phyloP scores from a whole-genome alignment of 2,329 filamentous ascomycete genomes.

The Neonectria punicea region DNA sequence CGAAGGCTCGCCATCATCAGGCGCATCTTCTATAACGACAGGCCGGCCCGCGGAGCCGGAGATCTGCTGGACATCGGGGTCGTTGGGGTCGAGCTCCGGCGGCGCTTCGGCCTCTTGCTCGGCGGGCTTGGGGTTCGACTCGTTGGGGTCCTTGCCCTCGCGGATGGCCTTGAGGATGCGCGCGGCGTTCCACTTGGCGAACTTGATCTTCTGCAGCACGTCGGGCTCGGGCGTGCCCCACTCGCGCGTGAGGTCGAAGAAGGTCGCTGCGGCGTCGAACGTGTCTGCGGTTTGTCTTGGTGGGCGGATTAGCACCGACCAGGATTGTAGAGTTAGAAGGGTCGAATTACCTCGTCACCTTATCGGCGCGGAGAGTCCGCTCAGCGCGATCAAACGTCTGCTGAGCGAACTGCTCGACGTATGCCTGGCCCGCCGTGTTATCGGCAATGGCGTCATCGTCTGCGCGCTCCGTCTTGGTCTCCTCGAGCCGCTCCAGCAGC shows the following conservation, averaged over 20 bases:
- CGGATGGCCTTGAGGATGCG: conserved; percentile 92
- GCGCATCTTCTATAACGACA: conserved; percentile 64
- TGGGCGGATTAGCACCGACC: background rate
- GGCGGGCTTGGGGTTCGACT: conserved; percentile 80
- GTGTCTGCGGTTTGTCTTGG: conserved; percentile 89
- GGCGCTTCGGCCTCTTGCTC: conserved; percentile 52
- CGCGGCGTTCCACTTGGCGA: conserved; percentile 93
- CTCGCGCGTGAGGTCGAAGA: conserved; percentile 87
- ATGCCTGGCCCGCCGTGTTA: conserved; percentile 86
- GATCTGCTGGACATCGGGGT: conserved; percentile 69
- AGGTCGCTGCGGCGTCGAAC: conserved; percentile 90
- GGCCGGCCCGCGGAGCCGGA: conserved; percentile 51
- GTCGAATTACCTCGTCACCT: conserved; percentile 75
- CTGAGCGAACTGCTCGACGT: conserved; percentile 92
- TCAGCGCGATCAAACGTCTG: conserved; percentile 89
- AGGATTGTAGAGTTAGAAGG: accelerated
- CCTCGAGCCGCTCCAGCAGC: conserved; percentile 91
- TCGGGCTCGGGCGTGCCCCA: conserved; percentile 84
- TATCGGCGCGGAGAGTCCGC: conserved; percentile 82
- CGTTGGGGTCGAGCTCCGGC: conserved; percentile 67
- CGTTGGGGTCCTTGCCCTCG: conserved; percentile 91
- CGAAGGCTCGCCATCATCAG: conserved; percentile 54
- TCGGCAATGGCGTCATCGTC: conserved; percentile 87
- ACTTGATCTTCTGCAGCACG: conserved; percentile 88
- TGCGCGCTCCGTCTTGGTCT: conserved; percentile 67